These are phyloP conservation scores for Houttuynia cordata DNA, from an alignment of 164 flowering plant genomes.

Conservation along the genomic window DNA sequence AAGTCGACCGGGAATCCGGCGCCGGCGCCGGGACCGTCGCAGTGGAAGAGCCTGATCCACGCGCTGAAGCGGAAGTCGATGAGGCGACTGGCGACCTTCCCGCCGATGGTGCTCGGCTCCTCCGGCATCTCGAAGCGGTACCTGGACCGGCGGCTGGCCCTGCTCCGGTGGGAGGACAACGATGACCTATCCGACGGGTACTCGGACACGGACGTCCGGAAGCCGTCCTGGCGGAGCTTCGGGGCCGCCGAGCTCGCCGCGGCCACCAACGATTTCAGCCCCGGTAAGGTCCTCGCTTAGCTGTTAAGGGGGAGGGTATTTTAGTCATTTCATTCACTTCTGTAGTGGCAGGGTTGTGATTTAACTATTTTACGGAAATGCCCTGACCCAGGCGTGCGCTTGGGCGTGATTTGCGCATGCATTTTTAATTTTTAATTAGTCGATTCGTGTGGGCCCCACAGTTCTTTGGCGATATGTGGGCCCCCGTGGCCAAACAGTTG, in stretches of 20 bases:
- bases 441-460: neutral
- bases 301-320: no score
- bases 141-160: constrained; percentile 31
- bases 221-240: constrained; percentile 71
- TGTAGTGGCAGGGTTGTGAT: neutral
- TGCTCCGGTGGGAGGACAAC: constrained; percentile 29
- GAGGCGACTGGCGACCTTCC: constrained; percentile 41
- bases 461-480: no score
- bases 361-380: neutral
- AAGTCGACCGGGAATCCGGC: constrained; percentile 3
- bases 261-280: constrained; percentile 67
- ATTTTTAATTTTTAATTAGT: neutral
- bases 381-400: neutral
- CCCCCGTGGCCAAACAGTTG: neutral
- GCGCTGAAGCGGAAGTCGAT: constrained; percentile 42
- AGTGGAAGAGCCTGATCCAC: constrained; percentile 44
- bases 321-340: no score
- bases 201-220: constrained; percentile 8
- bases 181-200: constrained; percentile 13
- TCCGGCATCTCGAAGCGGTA: constrained; percentile 34
- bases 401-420: neutral
- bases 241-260: constrained; percentile 41
- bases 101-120: constrained; percentile 15
- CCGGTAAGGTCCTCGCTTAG: constrained; percentile 29
- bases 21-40: constrained; percentile 16